These are phyloP conservation scores for Reutealis trisperma DNA, from an alignment of 345 rosid species.

Conservation along the genomic window DNA sequence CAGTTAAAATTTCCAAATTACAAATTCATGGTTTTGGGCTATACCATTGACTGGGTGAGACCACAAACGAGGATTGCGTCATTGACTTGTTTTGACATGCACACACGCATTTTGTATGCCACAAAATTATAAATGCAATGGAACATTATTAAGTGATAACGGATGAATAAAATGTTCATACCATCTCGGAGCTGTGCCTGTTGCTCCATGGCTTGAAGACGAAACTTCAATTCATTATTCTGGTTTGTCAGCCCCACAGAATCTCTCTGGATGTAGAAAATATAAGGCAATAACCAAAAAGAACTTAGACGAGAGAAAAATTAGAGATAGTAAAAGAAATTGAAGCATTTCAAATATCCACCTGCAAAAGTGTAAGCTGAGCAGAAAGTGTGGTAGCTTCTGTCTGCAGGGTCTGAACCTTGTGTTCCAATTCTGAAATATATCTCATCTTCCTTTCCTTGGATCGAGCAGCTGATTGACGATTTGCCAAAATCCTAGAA, in stretches of 20 bases:
- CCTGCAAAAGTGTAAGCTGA: constrained; percentile 91
- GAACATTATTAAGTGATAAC: not conserved
- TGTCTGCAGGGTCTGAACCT: constrained; percentile 95
- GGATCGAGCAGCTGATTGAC: constrained; percentile 96
- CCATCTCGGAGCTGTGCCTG: constrained; percentile 96
- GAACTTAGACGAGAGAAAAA: constrained; percentile 1
- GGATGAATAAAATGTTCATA: constrained; percentile 17
- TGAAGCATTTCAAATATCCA: constrained; percentile 18
- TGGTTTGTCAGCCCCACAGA: constrained; percentile 87
- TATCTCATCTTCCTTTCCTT: constrained; percentile 96
- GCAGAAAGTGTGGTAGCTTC: constrained; percentile 98
- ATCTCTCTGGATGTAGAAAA: constrained; percentile 60
- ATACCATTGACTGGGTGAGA: not conserved
- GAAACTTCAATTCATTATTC: constrained; percentile 90
- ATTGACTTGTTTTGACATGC: not conserved
- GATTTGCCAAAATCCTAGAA: constrained; percentile 82
- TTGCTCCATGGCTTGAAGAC: constrained; percentile 98
- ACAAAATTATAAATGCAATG: not conserved
- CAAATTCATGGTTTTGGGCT: not conserved
- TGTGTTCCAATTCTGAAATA: constrained; percentile 89
- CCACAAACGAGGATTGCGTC: not conserved
- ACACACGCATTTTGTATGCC: not conserved
- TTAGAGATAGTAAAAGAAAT: not conserved
- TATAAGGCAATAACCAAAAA: constrained; percentile 14
- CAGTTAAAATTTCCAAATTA: not conserved